phyloP scores from a whole-genome alignment of 2,329 filamentous ascomycete species.

The Xylogone sp. region DNA sequence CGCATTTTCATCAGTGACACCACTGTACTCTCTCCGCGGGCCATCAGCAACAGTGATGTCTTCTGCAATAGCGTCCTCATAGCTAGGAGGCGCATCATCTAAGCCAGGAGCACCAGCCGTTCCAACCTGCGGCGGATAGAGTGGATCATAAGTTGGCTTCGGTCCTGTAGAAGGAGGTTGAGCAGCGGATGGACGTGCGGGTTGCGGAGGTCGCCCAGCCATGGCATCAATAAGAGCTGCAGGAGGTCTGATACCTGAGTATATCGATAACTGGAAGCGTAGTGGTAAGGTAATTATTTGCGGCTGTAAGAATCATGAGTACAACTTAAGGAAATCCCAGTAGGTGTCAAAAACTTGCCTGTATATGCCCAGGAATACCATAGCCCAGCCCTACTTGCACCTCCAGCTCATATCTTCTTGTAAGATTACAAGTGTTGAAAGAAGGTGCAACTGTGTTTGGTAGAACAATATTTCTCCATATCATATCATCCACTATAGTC shows the following conservation, averaged over 20 bases:
- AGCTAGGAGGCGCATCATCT: conserved; percentile 87
- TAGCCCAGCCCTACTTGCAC: conserved; percentile 75
- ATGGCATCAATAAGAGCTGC: conserved; percentile 69
- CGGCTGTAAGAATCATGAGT: conserved; percentile 37
- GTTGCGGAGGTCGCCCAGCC: conserved; percentile 18
- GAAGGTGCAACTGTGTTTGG: conserved; percentile 85
- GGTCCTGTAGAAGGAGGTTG: conserved; percentile 12
- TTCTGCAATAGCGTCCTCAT: conserved; percentile 87
- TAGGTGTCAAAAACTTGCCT: conserved; percentile 14
- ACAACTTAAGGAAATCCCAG: not conserved
- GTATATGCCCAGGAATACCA: conserved; percentile 50
- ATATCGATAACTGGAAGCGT: conserved; percentile 75
- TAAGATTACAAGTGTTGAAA: conserved; percentile 86
- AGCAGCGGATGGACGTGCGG: conserved; percentile 23
- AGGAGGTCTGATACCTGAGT: conserved; percentile 82
- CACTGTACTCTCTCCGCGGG: conserved; percentile 65
- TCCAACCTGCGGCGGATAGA: conserved; percentile 57
- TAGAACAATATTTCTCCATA: conserved; percentile 71
- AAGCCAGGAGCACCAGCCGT: conserved; percentile 39
- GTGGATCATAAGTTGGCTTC: conserved; percentile 38
- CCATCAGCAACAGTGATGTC: conserved; percentile 68
- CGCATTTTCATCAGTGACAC: conserved; percentile 57
- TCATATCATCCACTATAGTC: conserved; percentile 59
- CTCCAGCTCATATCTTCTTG: conserved; percentile 78
- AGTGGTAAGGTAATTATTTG: conserved; percentile 78